Evolutionary conservation across 2,329 filamentous ascomycete species (phyloP).

Genomic region (Microsporum ferrugineum): DNA sequence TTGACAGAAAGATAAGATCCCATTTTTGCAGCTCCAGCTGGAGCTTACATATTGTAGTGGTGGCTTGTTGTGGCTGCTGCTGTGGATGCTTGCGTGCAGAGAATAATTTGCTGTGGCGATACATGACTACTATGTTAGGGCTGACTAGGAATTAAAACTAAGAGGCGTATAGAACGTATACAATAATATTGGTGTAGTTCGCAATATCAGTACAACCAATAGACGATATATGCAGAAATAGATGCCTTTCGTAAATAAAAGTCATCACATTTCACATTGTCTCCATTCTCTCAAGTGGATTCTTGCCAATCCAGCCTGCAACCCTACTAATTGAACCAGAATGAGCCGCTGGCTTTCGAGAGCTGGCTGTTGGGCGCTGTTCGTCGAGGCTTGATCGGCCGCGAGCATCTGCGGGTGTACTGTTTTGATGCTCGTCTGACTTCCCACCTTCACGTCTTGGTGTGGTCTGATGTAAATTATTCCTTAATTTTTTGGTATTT

Average conservation of each 20-base stretch:
- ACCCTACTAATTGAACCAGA: conserved; percentile 1
- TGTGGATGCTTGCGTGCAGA: too few relatives aligned
- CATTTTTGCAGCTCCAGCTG: too few relatives aligned
- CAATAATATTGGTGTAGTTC: too few relatives aligned
- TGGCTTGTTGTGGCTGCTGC: too few relatives aligned
- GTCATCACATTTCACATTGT: background rate
- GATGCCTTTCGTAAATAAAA: background rate
- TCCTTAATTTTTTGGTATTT: background rate
- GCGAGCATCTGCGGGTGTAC: background rate
- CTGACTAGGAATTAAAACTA: too few relatives aligned
- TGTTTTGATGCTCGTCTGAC: background rate
- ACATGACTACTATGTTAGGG: too few relatives aligned
- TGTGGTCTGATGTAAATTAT: background rate
- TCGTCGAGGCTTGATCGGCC: conserved; percentile 3
- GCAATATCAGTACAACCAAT: too few relatives aligned
- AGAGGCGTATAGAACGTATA: too few relatives aligned
- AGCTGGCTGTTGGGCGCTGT: background rate
- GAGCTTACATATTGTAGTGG: too few relatives aligned
- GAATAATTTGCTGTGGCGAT: too few relatives aligned
- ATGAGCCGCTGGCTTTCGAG: background rate
- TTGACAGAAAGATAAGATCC: too few relatives aligned
- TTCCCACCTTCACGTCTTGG: background rate
- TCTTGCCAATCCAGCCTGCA: conserved; percentile 3
- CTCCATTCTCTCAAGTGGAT: background rate
- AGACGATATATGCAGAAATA: background rate